Conservation (phyloP, 331 rosid species). For the Acacia concinna region DNA sequence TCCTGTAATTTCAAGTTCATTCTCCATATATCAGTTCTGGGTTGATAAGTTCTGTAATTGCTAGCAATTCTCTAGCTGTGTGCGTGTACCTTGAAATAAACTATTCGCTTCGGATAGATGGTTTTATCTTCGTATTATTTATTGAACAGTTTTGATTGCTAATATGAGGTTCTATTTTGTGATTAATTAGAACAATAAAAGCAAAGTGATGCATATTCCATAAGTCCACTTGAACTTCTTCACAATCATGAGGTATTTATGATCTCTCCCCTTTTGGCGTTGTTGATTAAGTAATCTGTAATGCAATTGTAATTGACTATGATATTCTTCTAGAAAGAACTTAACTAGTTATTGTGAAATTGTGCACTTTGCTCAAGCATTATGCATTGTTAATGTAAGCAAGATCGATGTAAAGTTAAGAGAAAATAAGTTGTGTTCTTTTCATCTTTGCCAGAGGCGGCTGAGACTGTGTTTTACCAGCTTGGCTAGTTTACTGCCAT, state of each 20-base stretch:
- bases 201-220: not conserved
- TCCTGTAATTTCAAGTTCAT: not conserved
- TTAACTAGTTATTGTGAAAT: not conserved
- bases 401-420: not conserved
- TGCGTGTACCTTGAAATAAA: not conserved
- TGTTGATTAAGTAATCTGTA: not conserved
- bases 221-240: not conserved
- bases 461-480: not conserved
- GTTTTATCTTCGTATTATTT: not conserved
- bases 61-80: slow-evolving; percentile 10
- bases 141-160: not conserved
- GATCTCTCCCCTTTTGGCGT: not conserved
- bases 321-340: not conserved
- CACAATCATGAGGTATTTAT: slow-evolving; percentile 3
- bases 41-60: not conserved
- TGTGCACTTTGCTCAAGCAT: not conserved
- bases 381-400: not conserved
- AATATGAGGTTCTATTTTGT: slow-evolving; percentile 1
- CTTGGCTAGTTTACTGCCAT: not conserved
- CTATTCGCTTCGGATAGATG: not conserved
- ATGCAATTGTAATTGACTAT: not conserved
- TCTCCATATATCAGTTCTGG: not conserved
- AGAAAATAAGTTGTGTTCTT: not conserved
- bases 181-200: not conserved
- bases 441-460: not conserved